These are phyloP conservation scores for Picochlorum sp. DNA, from an alignment of 139 green algal genomes.

Conservation along the genomic window DNA sequence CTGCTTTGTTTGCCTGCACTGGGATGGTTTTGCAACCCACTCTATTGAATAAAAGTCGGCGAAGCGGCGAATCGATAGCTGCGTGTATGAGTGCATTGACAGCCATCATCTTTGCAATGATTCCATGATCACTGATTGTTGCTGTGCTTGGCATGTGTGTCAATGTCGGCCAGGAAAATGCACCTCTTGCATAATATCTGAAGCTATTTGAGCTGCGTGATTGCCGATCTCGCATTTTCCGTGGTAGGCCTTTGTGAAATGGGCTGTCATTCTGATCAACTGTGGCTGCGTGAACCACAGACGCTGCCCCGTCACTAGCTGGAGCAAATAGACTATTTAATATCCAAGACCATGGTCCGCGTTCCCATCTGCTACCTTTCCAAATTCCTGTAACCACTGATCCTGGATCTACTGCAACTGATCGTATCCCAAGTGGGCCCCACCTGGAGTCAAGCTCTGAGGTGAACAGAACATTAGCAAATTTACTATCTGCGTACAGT, in stretches of 20 bases:
- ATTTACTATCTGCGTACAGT: slow-evolving; percentile 30
- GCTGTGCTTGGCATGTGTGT: slow-evolving; percentile 3
- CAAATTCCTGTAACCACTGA: slow-evolving; percentile 61
- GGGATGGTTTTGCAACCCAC: slow-evolving; percentile 25
- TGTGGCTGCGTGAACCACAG: slow-evolving; percentile 53
- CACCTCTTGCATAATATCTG: slow-evolving; percentile 61
- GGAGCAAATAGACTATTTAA: slow-evolving; percentile 59
- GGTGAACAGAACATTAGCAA: slow-evolving; percentile 51
- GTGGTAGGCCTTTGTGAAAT: neutral
- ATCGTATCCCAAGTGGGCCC: slow-evolving; percentile 29
- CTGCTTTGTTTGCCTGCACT: slow-evolving; percentile 25
- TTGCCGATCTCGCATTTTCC: neutral
- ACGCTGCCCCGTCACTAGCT: slow-evolving; percentile 43
- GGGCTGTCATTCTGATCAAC: slow-evolving; percentile 22
- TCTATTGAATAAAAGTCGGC: slow-evolving; percentile 23
- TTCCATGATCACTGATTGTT: slow-evolving; percentile 20
- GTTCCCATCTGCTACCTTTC: slow-evolving; percentile 25
- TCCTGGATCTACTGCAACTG: slow-evolving; percentile 56
- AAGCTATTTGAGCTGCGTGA: neutral
- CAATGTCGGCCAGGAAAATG: slow-evolving; percentile 49
- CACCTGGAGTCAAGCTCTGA: slow-evolving; percentile 36
- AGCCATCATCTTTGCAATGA: no score
- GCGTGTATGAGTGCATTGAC: slow-evolving; percentile 15
- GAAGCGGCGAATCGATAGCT: slow-evolving; percentile 52
- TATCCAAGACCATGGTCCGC: slow-evolving; percentile 40